These are phyloP conservation scores for Oidium heveae DNA, from an alignment of 2,329 filamentous ascomycete species.

Conservation along the genomic window DNA sequence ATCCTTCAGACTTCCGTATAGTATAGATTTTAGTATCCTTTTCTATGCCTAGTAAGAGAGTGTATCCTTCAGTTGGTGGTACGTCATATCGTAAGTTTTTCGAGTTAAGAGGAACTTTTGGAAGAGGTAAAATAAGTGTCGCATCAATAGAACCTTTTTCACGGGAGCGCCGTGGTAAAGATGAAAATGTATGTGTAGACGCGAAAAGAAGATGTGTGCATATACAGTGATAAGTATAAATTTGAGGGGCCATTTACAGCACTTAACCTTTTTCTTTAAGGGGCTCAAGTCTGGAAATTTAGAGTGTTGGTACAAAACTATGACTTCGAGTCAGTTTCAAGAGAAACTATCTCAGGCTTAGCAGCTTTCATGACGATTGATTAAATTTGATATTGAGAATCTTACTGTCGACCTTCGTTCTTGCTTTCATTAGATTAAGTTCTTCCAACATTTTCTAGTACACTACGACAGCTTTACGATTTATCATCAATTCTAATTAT, in stretches of 20 bases:
- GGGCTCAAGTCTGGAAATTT: too few relatives aligned
- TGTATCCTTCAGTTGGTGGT: slow-evolving; percentile 15
- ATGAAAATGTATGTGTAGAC: slow-evolving; percentile 24
- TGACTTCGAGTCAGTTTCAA: too few relatives aligned
- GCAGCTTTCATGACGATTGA: too few relatives aligned
- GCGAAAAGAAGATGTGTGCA: slow-evolving; percentile 40
- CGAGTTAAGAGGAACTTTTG: slow-evolving; percentile 9
- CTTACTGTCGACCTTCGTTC: too few relatives aligned
- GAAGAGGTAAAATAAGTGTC: slow-evolving; percentile 31
- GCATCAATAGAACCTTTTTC: slow-evolving; percentile 19
- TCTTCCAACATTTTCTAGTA: too few relatives aligned
- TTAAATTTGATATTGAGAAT: too few relatives aligned
- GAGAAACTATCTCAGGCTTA: too few relatives aligned
- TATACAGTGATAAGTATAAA: slow-evolving; percentile 35
- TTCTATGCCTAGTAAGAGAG: slow-evolving; percentile 23
- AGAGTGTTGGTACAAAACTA: too few relatives aligned
- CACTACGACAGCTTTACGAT: too few relatives aligned
- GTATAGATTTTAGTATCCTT: slow-evolving; percentile 24
- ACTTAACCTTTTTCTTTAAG: too few relatives aligned
- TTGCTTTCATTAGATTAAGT: too few relatives aligned
- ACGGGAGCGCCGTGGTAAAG: slow-evolving; percentile 24
- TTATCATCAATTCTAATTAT: too few relatives aligned
- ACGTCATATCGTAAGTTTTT: slow-evolving; percentile 3
- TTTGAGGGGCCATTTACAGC: slow-evolving; percentile 1
- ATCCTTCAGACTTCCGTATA: slow-evolving; percentile 32